Conservation (phyloP, 108 stramenopile genomes). For the Phaeodactylum tricornutum region DNA sequence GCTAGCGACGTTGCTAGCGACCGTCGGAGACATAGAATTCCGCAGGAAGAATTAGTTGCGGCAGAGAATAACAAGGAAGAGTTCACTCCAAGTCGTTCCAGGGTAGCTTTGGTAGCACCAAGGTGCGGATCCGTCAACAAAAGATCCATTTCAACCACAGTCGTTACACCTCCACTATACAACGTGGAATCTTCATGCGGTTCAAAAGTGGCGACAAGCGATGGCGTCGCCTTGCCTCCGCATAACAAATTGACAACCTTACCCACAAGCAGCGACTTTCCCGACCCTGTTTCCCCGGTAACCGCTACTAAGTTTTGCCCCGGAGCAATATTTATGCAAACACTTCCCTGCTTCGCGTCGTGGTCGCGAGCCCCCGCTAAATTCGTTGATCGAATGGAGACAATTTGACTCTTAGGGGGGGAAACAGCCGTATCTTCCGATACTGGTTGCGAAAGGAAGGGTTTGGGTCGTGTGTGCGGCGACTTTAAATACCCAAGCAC, state of each 20-base stretch:
- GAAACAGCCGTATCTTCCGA: too few species aligned
- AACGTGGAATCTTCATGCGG: background rate
- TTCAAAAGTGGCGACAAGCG: background rate
- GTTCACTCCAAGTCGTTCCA: conserved; percentile 27
- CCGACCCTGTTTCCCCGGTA: conserved; percentile 54
- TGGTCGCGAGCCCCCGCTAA: too few species aligned
- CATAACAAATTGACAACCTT: conserved; percentile 47
- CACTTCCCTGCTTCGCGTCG: too few species aligned
- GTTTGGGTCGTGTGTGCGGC: too few species aligned
- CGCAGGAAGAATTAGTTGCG: background rate
- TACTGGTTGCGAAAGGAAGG: too few species aligned
- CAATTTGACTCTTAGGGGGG: too few species aligned
- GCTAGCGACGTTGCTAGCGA: too few species aligned
- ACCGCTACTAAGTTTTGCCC: conserved; percentile 20
- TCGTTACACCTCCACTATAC: background rate
- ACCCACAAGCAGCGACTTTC: conserved; percentile 59
- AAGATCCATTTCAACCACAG: conserved; percentile 22
- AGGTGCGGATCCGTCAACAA: conserved; percentile 36
- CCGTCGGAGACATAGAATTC: too few species aligned
- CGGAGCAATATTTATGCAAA: too few species aligned
- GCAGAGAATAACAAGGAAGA: conserved; percentile 1
- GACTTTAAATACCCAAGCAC: too few species aligned
- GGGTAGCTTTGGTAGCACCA: conserved; percentile 12
- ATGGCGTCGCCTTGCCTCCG: conserved; percentile 43
- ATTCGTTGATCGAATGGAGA: too few species aligned